Base-by-base conservation (phyloP, 257 asterid species). In the Verbascum thapsus region DNA sequence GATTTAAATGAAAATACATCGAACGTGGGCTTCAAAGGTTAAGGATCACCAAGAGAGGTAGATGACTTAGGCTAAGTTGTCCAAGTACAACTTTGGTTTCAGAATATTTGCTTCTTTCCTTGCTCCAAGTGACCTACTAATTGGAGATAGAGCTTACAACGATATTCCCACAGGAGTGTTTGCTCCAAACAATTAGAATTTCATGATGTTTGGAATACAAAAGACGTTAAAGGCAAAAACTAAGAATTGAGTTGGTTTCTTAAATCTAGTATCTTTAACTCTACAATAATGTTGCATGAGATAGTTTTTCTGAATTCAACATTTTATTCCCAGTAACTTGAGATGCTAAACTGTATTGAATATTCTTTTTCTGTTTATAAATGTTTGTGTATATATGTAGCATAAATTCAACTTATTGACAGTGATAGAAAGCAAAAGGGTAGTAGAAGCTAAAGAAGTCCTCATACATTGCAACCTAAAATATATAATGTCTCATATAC, bases 381-480 rank as follows among this genome's bases (percentile, higher is more conserved):
- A 49, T 10, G 55, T 49, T 11, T 47, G 12, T 47, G 20, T 47
- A 7, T 47, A 5, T 47, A 47, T 8, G 4, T 47, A 15, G 4
- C 8, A 47, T 17, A 16, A 47, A 0, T 47, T 47, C 26, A 47
- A 15, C 17, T 15, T 23, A 47, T 15, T 16, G 26, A 47, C 17
- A 47, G 8, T 47, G 26, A 41, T 41, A 0, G 16, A 41, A 41
- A 12, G 12, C 17, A 3, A 47, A 47, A 47, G 53, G 53, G 12
- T 22, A 16, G 37, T 37, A 50, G 53, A 64, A 22, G 42, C 43
- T 38, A 20, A 26, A 11, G 48, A 62, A 13, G 47, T 34, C 47
- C 48, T 62, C 30, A 45, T 18, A 7, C 11, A 47, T 62, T 12
- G 49, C 49, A 43, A n/a, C 39, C 1, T 18, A 18, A 39, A 0